Evolutionary conservation across 1,139 yeast genomes (phyloP).

Genomic region (Pichia sp.): DNA sequence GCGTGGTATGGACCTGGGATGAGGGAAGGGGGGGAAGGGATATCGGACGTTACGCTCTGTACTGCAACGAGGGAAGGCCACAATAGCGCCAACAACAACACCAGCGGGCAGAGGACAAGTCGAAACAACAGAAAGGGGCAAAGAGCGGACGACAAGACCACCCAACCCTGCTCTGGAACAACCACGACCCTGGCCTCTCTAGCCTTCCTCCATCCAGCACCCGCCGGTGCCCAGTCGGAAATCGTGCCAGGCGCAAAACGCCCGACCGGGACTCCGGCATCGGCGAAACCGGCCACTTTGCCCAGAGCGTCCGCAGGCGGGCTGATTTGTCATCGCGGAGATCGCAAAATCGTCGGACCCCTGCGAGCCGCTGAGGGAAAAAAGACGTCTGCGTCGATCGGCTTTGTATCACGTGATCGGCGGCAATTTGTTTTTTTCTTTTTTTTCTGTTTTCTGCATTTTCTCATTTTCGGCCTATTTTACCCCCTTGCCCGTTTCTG

Average conservation of each 20-base stretch:
- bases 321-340: background rate
- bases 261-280: slow-evolving; percentile 4
- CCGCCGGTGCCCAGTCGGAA: no score
- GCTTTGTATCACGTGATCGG: background rate
- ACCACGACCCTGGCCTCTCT: background rate
- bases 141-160: no score
- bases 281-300: slow-evolving; percentile 1
- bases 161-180: no score
- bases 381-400: slow-evolving; percentile 6
- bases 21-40: no score
- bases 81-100: no score
- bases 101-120: no score
- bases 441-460: background rate
- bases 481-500: no score
- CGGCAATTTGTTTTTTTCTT: background rate
- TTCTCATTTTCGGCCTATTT: background rate
- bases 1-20: no score
- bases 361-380: background rate
- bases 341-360: background rate
- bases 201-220: background rate
- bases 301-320: background rate
- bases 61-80: no score
- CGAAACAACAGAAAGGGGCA: no score
- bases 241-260: background rate
- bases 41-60: no score